Percentiles rank a stretch among this genome's conserved stretches.
Evolutionary conservation across 495 filamentous ascomycete species (phyloP).

Genomic region (Aspergillus bridgeri): DNA sequence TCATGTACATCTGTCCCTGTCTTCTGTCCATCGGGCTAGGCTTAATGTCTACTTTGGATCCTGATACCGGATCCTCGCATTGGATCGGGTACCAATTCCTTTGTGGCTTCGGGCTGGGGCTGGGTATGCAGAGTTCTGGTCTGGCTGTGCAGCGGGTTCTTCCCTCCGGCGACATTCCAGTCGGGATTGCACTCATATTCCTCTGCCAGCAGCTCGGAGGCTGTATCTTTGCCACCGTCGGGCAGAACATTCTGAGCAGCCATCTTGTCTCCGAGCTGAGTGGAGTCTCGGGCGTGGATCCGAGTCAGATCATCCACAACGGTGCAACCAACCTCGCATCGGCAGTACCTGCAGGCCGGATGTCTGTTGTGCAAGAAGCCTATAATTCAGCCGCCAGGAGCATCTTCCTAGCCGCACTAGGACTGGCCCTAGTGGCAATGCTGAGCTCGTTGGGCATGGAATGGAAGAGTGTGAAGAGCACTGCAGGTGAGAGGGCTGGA

Average conservation of each 20-base stretch:
- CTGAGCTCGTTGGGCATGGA: not conserved
- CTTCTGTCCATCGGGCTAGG: conserved; percentile 60
- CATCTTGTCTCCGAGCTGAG: not conserved
- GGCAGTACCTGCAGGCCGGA: not conserved
- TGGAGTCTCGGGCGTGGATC: not conserved
- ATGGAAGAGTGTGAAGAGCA: not conserved
- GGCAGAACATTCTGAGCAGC: conserved; percentile 34
- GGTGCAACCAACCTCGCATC: not conserved
- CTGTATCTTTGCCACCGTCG: conserved; percentile 55
- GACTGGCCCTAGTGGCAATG: not conserved
- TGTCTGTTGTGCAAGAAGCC: not conserved
- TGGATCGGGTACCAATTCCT: conserved; percentile 74
- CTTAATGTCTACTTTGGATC: conserved; percentile 53
- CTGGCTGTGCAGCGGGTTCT: conserved; percentile 61
- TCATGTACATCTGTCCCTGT: not conserved
- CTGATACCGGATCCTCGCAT: conserved; percentile 33
- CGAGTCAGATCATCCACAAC: not conserved
- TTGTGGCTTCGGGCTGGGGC: conserved; percentile 57
- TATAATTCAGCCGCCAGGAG: not conserved
- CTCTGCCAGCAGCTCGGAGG: conserved; percentile 62
- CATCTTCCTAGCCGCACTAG: not conserved
- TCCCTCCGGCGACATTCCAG: conserved; percentile 51
- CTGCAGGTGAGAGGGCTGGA: no score
- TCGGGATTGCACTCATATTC: conserved; percentile 53
- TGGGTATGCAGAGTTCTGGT: conserved; percentile 54